Evolutionary conservation across 345 rosid genomes (phyloP), one percentile per base, ranked within the genome.

Genomic region (Salix brachista): DNA sequence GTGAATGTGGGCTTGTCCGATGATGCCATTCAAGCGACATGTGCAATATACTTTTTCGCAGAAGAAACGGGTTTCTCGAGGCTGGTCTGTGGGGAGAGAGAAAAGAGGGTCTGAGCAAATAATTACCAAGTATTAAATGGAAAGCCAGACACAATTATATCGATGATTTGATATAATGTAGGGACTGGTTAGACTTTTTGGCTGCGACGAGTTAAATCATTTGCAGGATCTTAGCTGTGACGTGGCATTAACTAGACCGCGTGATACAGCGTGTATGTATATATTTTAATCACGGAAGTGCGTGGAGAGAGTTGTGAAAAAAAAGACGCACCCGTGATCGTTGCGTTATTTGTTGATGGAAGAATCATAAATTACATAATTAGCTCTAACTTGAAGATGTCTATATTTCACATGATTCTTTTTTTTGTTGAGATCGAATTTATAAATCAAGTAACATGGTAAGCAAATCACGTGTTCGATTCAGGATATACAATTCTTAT

Each of bases 401-500:
- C 5, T 32, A 32, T 32, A 32, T 30, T 32, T 4, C 34, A 32
- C 0, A 32, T 32, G 4, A 32, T 32, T 4, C 34, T 32, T 32
- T 32, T 3, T 3, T 32, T 32, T 32, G 34, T 32, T 32, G 34
- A 3, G 34, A 32, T 34, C 6, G 36, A 34, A 4, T 34, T 34
- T 34, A 34, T 34, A 34, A 34, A 34, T 34, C 6, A 34, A 34
- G 36, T 4, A 4, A 34, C 4, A 34, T 4, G 5, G 6, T 34
- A 34, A 34, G 36, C 5, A 34, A 34, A 34, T 34, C 6, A 34
- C 5, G 36, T 34, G 0, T 34, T 34, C 36, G 36, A 34, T 4
- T 32, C 5, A 4, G 0, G 36, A 34, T 4, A 34, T 34, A 0
- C 0, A 0, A 34, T 34, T 4, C 0, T 34, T 34, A 4, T 4